Evolutionary conservation across 2,329 filamentous ascomycete species (phyloP).

Genomic region (Diaporthe citriasiana): DNA sequence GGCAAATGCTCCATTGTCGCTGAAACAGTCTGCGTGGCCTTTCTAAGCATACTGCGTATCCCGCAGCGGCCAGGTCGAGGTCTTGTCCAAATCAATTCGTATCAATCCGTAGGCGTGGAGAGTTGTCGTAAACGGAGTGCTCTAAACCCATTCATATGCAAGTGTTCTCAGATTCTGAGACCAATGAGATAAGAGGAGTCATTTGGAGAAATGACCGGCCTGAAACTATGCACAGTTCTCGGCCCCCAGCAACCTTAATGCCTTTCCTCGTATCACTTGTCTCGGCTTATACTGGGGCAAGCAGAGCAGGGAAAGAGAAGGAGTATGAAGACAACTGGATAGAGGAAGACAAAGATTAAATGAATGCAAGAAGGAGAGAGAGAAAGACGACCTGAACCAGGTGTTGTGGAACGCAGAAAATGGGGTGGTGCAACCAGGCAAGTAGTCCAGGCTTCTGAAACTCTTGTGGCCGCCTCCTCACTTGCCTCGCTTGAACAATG

Average conservation of each 20-base stretch:
- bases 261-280: neutral
- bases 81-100: neutral
- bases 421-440: neutral
- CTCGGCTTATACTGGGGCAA: neutral
- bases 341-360: too few relatives aligned
- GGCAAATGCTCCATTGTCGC: neutral
- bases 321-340: neutral
- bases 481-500: neutral
- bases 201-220: neutral
- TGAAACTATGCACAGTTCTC: neutral
- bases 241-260: neutral
- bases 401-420: neutral
- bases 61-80: neutral
- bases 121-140: neutral
- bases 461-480: neutral
- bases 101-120: neutral
- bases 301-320: neutral
- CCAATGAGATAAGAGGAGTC: neutral
- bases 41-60: neutral
- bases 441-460: constrained; percentile 12
- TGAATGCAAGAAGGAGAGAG: neutral
- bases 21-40: neutral
- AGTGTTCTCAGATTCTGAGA: neutral
- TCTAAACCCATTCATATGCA: neutral
- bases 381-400: neutral